phyloP scores from a whole-genome alignment of 2,329 filamentous ascomycete genomes.

The Colletotrichum nymphaeae region DNA sequence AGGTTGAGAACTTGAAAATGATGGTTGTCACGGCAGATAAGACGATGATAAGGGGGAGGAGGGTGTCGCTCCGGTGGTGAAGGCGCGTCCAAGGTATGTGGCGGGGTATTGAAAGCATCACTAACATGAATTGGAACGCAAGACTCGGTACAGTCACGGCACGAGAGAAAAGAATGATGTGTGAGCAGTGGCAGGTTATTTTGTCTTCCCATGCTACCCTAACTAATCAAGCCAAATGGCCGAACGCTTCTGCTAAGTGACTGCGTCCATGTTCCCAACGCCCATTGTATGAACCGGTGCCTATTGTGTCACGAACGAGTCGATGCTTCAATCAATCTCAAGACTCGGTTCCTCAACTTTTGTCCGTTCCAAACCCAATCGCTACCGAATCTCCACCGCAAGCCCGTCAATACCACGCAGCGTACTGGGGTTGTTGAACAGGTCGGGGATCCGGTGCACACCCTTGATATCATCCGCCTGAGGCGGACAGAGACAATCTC shows the following conservation, averaged over 20 bases:
- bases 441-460: not conserved
- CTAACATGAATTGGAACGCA: not conserved
- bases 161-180: not conserved
- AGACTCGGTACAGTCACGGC: not conserved
- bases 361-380: constrained; percentile 2
- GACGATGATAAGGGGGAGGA: too few species aligned
- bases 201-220: constrained; percentile 31
- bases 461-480: not conserved
- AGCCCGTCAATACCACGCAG: not conserved
- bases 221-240: constrained; percentile 30
- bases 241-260: constrained; percentile 17
- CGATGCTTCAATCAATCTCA: constrained; percentile 36
- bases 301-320: constrained; percentile 27
- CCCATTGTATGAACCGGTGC: constrained; percentile 19
- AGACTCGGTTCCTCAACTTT: constrained; percentile 34
- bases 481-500: not conserved
- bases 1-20: too few species aligned
- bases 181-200: constrained; percentile 24
- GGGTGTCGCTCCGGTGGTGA: too few species aligned
- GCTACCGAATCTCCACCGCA: not conserved
- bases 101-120: not conserved
- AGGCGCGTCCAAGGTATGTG: too few species aligned
- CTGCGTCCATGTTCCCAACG: constrained; percentile 28
- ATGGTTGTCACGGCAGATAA: too few species aligned
- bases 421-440: constrained; percentile 12